A percentile compares a stretch with the other conserved stretches of the same genome.
These are phyloP conservation scores for Elsinoe ampelina DNA, from an alignment of 2,329 filamentous ascomycete species.

Conservation along the genomic window DNA sequence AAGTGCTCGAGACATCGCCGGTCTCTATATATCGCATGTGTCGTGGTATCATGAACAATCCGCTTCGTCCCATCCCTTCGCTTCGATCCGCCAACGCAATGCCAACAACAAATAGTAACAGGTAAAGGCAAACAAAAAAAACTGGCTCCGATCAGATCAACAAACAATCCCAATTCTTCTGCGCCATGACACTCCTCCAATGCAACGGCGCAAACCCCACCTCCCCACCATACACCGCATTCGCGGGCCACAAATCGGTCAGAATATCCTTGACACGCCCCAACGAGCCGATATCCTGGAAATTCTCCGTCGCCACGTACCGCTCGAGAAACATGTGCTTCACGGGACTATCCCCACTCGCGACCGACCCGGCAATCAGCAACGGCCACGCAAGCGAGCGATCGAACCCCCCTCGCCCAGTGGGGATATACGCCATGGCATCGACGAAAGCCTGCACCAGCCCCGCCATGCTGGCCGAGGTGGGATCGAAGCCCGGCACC, in stretches of 20 bases:
- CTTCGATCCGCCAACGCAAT: not conserved
- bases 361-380: constrained; percentile 74
- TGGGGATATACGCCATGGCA: constrained; percentile 72
- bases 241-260: constrained; percentile 68
- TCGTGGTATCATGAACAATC: constrained; percentile 10
- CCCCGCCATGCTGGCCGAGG: constrained; percentile 62
- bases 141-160: constrained; percentile 54
- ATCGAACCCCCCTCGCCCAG: constrained; percentile 74
- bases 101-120: not conserved
- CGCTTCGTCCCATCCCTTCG: not conserved
- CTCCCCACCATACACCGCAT: constrained; percentile 52
- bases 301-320: constrained; percentile 62
- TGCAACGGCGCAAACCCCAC: constrained; percentile 59
- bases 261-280: constrained; percentile 72
- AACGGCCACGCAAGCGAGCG: constrained; percentile 89
- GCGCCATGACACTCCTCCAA: constrained; percentile 90
- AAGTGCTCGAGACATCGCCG: not conserved
- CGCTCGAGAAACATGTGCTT: constrained; percentile 70
- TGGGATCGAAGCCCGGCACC: constrained; percentile 75
- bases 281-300: constrained; percentile 74
- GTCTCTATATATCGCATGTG: constrained; percentile 7
- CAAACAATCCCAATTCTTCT: constrained; percentile 86
- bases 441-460: constrained; percentile 70
- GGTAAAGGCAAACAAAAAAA: not conserved
- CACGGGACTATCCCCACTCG: constrained; percentile 63